Base-by-base conservation (phyloP, 768 basidiomycete genomes). In the Tricholoma hemisulphureum region DNA sequence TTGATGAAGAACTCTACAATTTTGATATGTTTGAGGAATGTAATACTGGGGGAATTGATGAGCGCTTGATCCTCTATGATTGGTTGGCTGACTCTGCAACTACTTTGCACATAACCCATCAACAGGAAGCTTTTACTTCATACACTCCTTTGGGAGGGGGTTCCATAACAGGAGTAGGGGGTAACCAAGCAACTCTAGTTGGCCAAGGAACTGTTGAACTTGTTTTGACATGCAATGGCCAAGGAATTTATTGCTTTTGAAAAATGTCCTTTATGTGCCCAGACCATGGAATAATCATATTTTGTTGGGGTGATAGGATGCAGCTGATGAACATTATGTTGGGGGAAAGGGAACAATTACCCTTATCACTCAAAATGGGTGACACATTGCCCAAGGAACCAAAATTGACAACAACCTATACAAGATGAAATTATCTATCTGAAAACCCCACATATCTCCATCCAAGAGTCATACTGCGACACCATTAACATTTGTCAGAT, bases 301-400 rank as follows among this genome's bases (percentile, higher is more conserved):
- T 14, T 59, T 54, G 16, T 53, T 59, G 14, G 54, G 58, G n/a
- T 16, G 53, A 3, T 60, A 55, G 58, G 50, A 60, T 37, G 24
- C 20, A 5, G 34, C 55, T 9, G 58, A 48, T 4, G 35, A 48
- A 24, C n/a, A 24, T 2, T 60, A 60, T 18, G 14, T 26, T 4
- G 39, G 57, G 10, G 28, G 43, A 16, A 58, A n/a, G 23, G 53
- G 53, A 8, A n/a, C 13, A 4, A n/a, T 58, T 10, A 29, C n/a
- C 6, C 28, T 58, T 13, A 20, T 28, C 37, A 46, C 49, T 14
- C 29, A 31, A 32, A 26, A 58, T 43, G 50, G 50, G 3, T 23
- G 8, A 20, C 18, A 59, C 26, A 4, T 8, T 13, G 50, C 50
- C 9, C 21, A 51, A 24, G 50, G 41, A 6, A 45, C n/a, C n/a